Conservation (phyloP, 2,329 filamentous ascomycete genomes). For the Thelonectria olida region DNA sequence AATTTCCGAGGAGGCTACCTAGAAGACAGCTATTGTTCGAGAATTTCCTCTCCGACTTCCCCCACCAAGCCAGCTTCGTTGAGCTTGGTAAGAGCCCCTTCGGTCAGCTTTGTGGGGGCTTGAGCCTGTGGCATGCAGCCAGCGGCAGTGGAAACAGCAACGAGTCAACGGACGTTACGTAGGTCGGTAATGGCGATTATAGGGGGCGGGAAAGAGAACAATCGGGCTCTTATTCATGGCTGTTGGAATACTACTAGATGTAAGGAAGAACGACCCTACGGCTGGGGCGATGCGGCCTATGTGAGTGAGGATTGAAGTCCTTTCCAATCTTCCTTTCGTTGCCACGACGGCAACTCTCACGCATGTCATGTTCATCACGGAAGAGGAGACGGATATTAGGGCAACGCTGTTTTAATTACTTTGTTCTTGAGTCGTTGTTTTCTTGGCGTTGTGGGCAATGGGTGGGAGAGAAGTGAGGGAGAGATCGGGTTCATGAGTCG, state of each 20-base stretch:
- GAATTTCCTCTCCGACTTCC: constrained; percentile 16
- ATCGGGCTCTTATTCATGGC: background rate
- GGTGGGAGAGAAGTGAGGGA: background rate
- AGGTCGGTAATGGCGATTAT: too few species aligned
- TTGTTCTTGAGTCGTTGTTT: constrained; percentile 1
- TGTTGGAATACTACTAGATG: constrained; percentile 17
- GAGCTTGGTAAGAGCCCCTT: background rate
- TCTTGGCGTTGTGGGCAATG: constrained; percentile 16
- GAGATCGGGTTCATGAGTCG: constrained; percentile 10
- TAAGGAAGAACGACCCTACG: constrained; percentile 2
- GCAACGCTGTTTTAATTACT: background rate
- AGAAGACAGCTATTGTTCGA: background rate
- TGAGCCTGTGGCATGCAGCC: background rate
- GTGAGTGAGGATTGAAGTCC: background rate
- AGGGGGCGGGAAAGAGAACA: background rate
- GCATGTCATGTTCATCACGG: background rate
- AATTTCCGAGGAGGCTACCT: constrained; percentile 24
- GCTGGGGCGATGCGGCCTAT: constrained; percentile 1
- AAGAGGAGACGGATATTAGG: background rate
- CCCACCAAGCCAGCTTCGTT: background rate
- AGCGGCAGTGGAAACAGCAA: background rate
- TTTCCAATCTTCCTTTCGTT: background rate
- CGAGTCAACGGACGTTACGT: too few species aligned
- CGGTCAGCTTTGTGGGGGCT: background rate
- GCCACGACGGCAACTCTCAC: background rate